These are phyloP conservation scores for Iberis pinnata DNA, from an alignment of 345 rosid species.

Conservation along the genomic window DNA sequence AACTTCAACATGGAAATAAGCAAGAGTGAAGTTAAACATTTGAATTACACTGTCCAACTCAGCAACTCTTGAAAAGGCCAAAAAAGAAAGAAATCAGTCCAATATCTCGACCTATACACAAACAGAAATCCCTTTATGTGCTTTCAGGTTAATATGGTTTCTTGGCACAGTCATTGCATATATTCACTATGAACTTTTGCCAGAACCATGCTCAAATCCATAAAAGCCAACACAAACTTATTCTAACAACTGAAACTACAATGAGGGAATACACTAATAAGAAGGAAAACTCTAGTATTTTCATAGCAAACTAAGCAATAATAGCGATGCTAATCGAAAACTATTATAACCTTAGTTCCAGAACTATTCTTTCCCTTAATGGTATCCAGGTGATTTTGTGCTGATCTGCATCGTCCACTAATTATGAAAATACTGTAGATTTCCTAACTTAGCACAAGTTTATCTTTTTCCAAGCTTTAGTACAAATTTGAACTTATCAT, in stretches of 20 bases:
- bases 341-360: slow-evolving; percentile 7
- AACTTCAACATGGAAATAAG: slow-evolving; percentile 11
- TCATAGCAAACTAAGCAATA: background rate
- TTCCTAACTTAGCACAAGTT: slow-evolving; percentile 10
- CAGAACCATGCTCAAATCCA: slow-evolving; percentile 21
- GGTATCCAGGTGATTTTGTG: background rate
- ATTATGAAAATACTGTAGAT: background rate
- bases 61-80: slow-evolving; percentile 11
- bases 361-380: background rate
- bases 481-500: slow-evolving; percentile 19
- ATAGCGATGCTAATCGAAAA: background rate
- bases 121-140: slow-evolving; percentile 8
- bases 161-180: slow-evolving; percentile 17
- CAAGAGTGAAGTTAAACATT: background rate
- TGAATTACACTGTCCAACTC: slow-evolving; percentile 15
- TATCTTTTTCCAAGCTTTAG: background rate
- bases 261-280: slow-evolving; percentile 8
- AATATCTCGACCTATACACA: slow-evolving; percentile 7
- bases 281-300: slow-evolving; percentile 4
- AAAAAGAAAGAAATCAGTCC: background rate
- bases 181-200: slow-evolving; percentile 3
- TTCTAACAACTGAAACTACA: slow-evolving; percentile 11
- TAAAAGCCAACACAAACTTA: slow-evolving; percentile 7
- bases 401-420: background rate
- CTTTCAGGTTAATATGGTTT: slow-evolving; percentile 8